Evolutionary conservation across 306 rosid genomes (phyloP).

Genomic region (Medicago truncatula): MtrunA17r5.0-ANR NC_053044.1:55302501-55303000

Average conservation of each 20-base stretch:
- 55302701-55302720: slow-evolving; percentile 99
- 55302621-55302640: slow-evolving; percentile 95
- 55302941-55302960: slow-evolving; percentile 28
- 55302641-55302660: slow-evolving; percentile 93
- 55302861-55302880: slow-evolving; percentile 40
- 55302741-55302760: slow-evolving; percentile 89
- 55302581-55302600: slow-evolving; percentile 27
- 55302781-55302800: slow-evolving; percentile 62
- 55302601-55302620: slow-evolving; percentile 30
- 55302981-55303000: slow-evolving; percentile 12
- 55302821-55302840: slow-evolving; percentile 65
- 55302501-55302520: slow-evolving; percentile 79
- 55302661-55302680: slow-evolving; percentile 87
- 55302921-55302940: slow-evolving; percentile 34
- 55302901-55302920: slow-evolving; percentile 35
- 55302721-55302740: slow-evolving; percentile 56
- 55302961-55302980: slow-evolving; percentile 28
- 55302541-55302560: slow-evolving; percentile 34
- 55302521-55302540: slow-evolving; percentile 99
- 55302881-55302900: slow-evolving; percentile 23
- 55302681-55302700: slow-evolving; percentile 66
- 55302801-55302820: slow-evolving; percentile 49
- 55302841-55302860: slow-evolving; percentile 36
- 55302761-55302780: slow-evolving; percentile 72
- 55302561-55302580: slow-evolving; percentile 31